Evolutionary conservation across 1,284 basidiomycete genomes (phyloP).

Genomic region (Rhodotorula sp.): DNA sequence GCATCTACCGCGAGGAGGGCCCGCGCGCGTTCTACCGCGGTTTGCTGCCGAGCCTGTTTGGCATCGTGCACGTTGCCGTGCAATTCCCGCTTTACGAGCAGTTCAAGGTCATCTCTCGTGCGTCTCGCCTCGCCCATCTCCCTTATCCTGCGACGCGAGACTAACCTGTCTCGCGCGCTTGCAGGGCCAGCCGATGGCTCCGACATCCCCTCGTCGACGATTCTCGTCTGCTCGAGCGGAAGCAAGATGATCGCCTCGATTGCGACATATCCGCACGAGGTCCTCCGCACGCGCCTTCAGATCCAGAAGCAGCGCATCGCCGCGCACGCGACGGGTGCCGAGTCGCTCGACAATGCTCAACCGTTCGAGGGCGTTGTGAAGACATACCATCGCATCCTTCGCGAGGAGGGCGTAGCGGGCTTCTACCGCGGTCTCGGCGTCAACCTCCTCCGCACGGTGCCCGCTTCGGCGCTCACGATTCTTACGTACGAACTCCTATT

Average conservation of each 20-base stretch:
- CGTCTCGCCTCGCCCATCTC: slow-evolving; percentile 51
- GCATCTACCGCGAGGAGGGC: slow-evolving; percentile 85
- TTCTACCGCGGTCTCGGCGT: slow-evolving; percentile 88
- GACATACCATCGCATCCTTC: slow-evolving; percentile 70
- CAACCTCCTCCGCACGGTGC: slow-evolving; percentile 87
- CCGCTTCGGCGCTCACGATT: slow-evolving; percentile 90
- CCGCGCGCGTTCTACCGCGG: slow-evolving; percentile 85
- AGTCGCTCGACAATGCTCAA: background rate
- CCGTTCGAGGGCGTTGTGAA: slow-evolving; percentile 62
- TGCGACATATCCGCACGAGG: slow-evolving; percentile 94
- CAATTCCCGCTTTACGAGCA: slow-evolving; percentile 96
- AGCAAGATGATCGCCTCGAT: slow-evolving; percentile 93
- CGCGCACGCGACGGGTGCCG: slow-evolving; percentile 7
- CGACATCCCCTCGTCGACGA: slow-evolving; percentile 67
- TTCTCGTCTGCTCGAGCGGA: slow-evolving; percentile 80
- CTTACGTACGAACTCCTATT: slow-evolving; percentile 68
- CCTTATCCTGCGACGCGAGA: too few relatives aligned
- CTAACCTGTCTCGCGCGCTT: background rate
- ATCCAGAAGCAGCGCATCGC: slow-evolving; percentile 61
- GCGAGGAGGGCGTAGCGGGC: slow-evolving; percentile 79
- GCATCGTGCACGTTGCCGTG: slow-evolving; percentile 87
- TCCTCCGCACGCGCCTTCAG: slow-evolving; percentile 86
- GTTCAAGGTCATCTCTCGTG: slow-evolving; percentile 78
- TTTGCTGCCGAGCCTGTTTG: slow-evolving; percentile 80
- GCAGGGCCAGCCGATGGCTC: slow-evolving; percentile 53